Base-by-base conservation (phyloP, 2,329 filamentous ascomycete genomes). In the Monosporascus sp. region DNA sequence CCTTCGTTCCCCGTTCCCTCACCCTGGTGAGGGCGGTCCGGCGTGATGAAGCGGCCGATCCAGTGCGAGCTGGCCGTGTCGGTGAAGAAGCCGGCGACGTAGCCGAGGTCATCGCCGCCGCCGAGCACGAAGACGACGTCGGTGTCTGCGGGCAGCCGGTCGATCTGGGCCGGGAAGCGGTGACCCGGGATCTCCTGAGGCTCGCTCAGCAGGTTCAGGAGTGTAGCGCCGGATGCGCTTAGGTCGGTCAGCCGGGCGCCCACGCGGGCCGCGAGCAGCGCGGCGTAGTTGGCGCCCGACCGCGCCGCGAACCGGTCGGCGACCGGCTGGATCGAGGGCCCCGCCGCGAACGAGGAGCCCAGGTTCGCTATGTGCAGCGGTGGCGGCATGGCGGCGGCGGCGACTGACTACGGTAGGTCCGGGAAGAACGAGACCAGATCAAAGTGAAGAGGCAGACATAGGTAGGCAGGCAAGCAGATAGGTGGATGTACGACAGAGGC, bases 91-190 rank as follows among this genome's bases (percentile, higher is more conserved):
- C 68, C 68, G 5, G 65, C 67, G 42, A 71, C 60, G 54, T 72
- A 72, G 3, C 64, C 65, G 48, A 72, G 62, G 55, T 73, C 71
- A 50, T 72, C 72, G 15, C 71, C 70, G 34, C 71, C 71, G 53
- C 65, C 67, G 9, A 68, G 68, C 15, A 72, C 62, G n/a, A 69
- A 60, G 3, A 74, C 69, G 27, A 72, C 57, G 50, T 72, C 68
- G 11, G 62, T 62, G 54, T 71, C 65, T 2, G 50, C 49, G 1
- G 70, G 70, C 11, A 74, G 49, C 5, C 54, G 60, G 15, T 61
- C 48, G 31, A 73, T 57, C 60, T 74, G 72, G 22, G 71, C 69
- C 34, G 62, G 51, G 53, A 72, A 70, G 31, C 31, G 31, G 42
- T 15, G 5, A 24, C 17, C 42, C 24, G 31, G 31, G 11, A 34